Evolutionary conservation across 208 protist species (phyloP), one percentile per base, ranked within the genome.

Genomic region (Naegleria lovaniensis): DNA sequence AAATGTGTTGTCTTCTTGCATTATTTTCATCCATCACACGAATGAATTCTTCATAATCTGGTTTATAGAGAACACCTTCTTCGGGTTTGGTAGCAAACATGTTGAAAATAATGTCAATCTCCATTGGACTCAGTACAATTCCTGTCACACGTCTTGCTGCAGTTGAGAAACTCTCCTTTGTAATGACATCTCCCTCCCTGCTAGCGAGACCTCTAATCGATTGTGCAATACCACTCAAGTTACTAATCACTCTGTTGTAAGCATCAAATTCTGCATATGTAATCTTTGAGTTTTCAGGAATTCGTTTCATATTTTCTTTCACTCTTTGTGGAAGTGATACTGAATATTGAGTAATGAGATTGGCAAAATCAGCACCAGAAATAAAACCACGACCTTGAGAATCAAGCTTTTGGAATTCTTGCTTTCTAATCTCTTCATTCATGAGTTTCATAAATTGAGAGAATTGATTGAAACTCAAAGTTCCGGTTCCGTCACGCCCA

Each of bases 221-320:
- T 55, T 75, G 48, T 33, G 89, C 51, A 33, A 90, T 41, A 59
- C 33, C 0, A 5, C 79, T 7, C 19, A 90, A 41, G 25, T 90
- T 90, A 40, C 83, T 90, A 19, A 90, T 75, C 15, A 90, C 48
- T 59, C 36, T 36, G 40, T 83, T 90, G 29, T 43, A 90, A 41
- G 55, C 89, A 59, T 88, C 83, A 83, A 90, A 90, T 67, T 90
- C 89, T 5, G 89, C 89, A 90, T 88, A 90, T 38, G n/a, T 41
- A 39, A 90, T 67, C n/a, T 67, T 89, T 11, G 41, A 39, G 9
- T 5, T 7, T 67, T 59, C 29, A 25, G 85, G 16, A 7, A 89
- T 43, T 38, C 39, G 36, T 75, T 40, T 16, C n/a, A 89, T 89
- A 40, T 89, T 89, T 33, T 67, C 16, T n/a, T n/a, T 38, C 16